Evolutionary conservation across 73 alveolate genomes (phyloP).

Genomic region (Strombidium stylifer): DNA sequence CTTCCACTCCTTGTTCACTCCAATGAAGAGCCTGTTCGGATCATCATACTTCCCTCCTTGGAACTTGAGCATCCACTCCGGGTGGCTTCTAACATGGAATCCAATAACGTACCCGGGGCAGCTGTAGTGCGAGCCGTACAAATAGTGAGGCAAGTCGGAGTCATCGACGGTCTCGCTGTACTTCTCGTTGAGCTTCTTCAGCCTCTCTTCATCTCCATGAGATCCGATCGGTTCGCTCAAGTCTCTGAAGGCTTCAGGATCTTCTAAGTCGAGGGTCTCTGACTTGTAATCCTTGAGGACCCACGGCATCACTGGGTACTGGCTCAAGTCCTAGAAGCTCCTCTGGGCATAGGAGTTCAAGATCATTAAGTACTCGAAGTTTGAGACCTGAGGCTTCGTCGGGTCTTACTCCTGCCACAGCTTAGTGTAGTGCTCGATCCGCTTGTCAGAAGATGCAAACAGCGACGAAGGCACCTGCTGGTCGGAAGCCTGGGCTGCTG

Average conservation of each 20-base stretch:
- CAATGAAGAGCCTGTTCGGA: slow-evolving; percentile 95
- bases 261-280: not conserved
- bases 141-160: slow-evolving; percentile 74
- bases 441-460: no score
- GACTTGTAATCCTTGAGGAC: slow-evolving; percentile 52
- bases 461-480: no score
- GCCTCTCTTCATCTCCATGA: slow-evolving; percentile 74
- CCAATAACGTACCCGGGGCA: slow-evolving; percentile 99
- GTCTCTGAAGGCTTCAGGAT: slow-evolving; percentile 67
- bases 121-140: slow-evolving; percentile 99
- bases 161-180: slow-evolving; percentile 31
- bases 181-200: slow-evolving; percentile 45
- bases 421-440: no score
- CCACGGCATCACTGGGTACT: slow-evolving; percentile 99
- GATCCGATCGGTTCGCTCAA: slow-evolving; percentile 87
- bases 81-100: slow-evolving; percentile 88
- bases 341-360: slow-evolving; percentile 87
- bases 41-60: slow-evolving; percentile 97
- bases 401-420: slow-evolving; percentile 85
- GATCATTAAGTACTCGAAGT: slow-evolving; percentile 82
- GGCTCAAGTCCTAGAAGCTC: slow-evolving; percentile 88
- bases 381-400: slow-evolving; percentile 86
- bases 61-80: slow-evolving; percentile 95
- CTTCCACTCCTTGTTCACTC: slow-evolving; percentile 93
- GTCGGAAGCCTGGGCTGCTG: no score